Base-by-base conservation (phyloP, 208 protist species). In the Angomonas ambiguus region DNA sequence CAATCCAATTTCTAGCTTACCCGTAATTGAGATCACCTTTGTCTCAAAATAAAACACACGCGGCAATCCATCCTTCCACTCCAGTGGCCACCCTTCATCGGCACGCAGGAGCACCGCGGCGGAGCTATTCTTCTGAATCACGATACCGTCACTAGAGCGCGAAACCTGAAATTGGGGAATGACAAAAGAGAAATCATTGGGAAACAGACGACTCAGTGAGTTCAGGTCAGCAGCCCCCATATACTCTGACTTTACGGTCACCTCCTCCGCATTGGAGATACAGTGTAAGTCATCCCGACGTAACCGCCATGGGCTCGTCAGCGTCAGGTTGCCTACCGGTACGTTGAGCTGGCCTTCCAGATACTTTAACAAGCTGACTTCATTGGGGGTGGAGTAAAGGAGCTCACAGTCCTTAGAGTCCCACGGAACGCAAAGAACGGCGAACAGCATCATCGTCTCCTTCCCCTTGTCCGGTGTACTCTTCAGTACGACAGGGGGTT, bases 41-140 rank as follows among this genome's bases (percentile, higher is more conserved):
- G 91, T 88, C 70, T 96, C 91, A 74, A 87, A 96, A 71, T 96
- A 96, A 60, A 88, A 89, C 24, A 94, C 74, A 16, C 79, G 76
- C 24, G 91, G 88, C 64, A 91, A 57, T 16, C 83, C 88, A 49
- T 86, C 81, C 25, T 81, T 82, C 82, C 84, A 91, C 53, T 68
- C 58, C 28, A 94, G 71, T 49, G 83, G 77, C 88, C 91, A 96
- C 20, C 78, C 77, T 51, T 93, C 87, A 62, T 96, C 91, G 11
- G 91, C 91, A 56, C 91, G 84, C 30, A 96, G 69, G 51, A 89
- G 59, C 20, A 84, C 62, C 11, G 73, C n/a, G 2, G 67, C 62
- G 18, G 69, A 72, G 35, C 65, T 65, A 65, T 65, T 71, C 66
- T 92, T 94, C 73, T 92, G 79, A 41, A 96, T 75, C 10, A 79